These are phyloP conservation scores for Oryza officinalis DNA, from an alignment of 176 grass and related monocot species.

Conservation along the genomic window DNA sequence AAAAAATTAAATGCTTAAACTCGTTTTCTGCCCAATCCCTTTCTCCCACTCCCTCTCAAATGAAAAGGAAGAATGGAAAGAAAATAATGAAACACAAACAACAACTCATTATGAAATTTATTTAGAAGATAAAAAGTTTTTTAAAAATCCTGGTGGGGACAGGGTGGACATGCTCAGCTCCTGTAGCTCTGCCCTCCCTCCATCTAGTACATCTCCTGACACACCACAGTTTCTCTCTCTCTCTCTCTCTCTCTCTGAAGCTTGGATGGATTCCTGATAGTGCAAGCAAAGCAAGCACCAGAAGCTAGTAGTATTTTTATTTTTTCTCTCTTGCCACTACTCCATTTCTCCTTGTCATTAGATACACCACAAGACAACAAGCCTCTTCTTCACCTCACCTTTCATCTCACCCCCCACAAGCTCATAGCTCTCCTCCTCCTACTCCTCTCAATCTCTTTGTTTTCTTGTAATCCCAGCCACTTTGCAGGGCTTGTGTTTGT, in stretches of 20 bases:
- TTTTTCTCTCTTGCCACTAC: constrained; percentile 26
- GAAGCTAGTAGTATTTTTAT: constrained; percentile 39
- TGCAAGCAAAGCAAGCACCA: constrained; percentile 94
- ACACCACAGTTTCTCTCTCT: constrained; percentile 44
- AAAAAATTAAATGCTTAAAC: constrained; percentile 39
- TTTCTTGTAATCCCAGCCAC: background rate
- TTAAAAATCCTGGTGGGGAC: constrained; percentile 9
- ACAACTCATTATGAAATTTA: constrained; percentile 36
- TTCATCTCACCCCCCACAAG: background rate
- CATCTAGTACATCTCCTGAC: constrained; percentile 60
- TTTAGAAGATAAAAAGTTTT: background rate
- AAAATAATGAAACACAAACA: constrained; percentile 24
- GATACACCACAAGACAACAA: constrained; percentile 33
- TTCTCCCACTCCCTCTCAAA: constrained; percentile 27
- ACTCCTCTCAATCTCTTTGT: background rate
- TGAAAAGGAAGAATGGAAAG: background rate
- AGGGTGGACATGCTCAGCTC: constrained; percentile 28
- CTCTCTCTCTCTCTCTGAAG: constrained; percentile 38
- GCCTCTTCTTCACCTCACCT: constrained; percentile 33
- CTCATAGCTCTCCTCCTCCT: constrained; percentile 35
- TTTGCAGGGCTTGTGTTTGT: constrained; percentile 11
- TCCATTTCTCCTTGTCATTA: constrained; percentile 39
- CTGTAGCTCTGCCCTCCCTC: constrained; percentile 33
- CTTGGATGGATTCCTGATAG: constrained; percentile 97
- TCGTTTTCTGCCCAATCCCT: constrained; percentile 38